Evolutionary conservation across 2,329 filamentous ascomycete genomes (phyloP).

Genomic region (Aspergillus clavatus): DNA sequence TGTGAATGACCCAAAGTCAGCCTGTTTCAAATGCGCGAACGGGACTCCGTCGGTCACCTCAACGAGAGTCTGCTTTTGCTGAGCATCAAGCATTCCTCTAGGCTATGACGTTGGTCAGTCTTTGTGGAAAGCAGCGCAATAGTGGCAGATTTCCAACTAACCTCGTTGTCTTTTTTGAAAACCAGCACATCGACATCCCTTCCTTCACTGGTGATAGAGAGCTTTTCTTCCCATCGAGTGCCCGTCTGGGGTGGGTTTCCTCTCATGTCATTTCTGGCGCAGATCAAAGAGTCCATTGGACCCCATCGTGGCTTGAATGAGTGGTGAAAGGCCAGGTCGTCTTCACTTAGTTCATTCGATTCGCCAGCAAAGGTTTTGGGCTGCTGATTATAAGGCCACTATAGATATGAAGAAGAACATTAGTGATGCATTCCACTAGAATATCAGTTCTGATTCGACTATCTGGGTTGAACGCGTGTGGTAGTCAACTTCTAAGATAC

Average conservation of each 20-base stretch:
- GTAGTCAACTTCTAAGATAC: constrained; percentile 3
- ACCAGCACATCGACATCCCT: constrained; percentile 28
- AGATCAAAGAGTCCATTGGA: constrained; percentile 66
- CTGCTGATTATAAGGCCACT: constrained; percentile 85
- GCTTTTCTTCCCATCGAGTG: constrained; percentile 51
- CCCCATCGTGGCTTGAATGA: constrained; percentile 77
- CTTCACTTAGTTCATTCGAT: constrained; percentile 55
- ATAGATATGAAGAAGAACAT: constrained; percentile 32
- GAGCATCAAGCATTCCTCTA: constrained; percentile 30
- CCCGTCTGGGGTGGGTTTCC: constrained; percentile 16
- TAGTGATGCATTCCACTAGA: constrained; percentile 36
- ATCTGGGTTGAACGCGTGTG: constrained; percentile 21
- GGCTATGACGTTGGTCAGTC: constrained; percentile 12
- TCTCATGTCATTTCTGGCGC: constrained; percentile 46
- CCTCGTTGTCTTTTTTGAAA: constrained; percentile 20
- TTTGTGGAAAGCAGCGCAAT: not conserved
- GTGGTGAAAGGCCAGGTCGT: constrained; percentile 65
- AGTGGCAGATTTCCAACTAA: constrained; percentile 9
- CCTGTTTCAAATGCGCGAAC: constrained; percentile 38
- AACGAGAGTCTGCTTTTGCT: constrained; percentile 41
- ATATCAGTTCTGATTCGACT: constrained; percentile 36
- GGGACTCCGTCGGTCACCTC: constrained; percentile 56
- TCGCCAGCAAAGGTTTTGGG: constrained; percentile 63
- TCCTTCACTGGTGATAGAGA: constrained; percentile 39
- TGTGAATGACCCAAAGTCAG: constrained; percentile 32